These are phyloP conservation scores for Diplodia mutila DNA, from an alignment of 2,329 filamentous ascomycete species.

Conservation along the genomic window DNA sequence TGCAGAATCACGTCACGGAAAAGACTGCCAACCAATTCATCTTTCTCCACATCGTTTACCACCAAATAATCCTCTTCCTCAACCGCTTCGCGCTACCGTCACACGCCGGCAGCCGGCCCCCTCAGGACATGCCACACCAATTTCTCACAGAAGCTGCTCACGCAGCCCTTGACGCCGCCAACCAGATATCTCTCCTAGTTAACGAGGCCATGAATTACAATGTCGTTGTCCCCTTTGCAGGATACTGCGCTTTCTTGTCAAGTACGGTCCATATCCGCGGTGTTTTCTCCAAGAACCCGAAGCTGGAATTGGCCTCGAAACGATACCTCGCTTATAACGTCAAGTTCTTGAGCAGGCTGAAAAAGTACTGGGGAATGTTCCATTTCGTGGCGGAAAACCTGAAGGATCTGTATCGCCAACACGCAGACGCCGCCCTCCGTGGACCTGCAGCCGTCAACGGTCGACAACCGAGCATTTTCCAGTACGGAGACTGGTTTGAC, in stretches of 20 bases:
- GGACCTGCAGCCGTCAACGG: slow-evolving; percentile 54
- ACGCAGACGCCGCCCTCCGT: slow-evolving; percentile 76
- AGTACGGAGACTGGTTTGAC: slow-evolving; percentile 98
- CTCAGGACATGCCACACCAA: slow-evolving; percentile 72
- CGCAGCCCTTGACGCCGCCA: slow-evolving; percentile 80
- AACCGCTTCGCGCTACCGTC: slow-evolving; percentile 81
- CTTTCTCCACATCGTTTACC: slow-evolving; percentile 85
- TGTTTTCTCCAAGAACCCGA: slow-evolving; percentile 81
- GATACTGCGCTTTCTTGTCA: slow-evolving; percentile 91
- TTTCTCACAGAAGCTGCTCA: slow-evolving; percentile 77
- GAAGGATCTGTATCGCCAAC: slow-evolving; percentile 82
- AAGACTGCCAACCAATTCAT: slow-evolving; percentile 89
- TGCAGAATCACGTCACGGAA: slow-evolving; percentile 81
- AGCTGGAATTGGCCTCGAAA: slow-evolving; percentile 77
- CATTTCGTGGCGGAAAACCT: slow-evolving; percentile 94
- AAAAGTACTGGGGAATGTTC: slow-evolving; percentile 98
- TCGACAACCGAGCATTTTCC: slow-evolving; percentile 64
- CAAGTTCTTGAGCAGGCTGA: slow-evolving; percentile 90
- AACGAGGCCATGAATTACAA: slow-evolving; percentile 78
- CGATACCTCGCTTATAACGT: slow-evolving; percentile 85
- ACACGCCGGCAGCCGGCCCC: slow-evolving; percentile 65
- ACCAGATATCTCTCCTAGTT: slow-evolving; percentile 81
- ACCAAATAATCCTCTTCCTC: slow-evolving; percentile 89
- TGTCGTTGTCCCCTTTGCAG: slow-evolving; percentile 87
- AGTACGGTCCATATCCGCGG: slow-evolving; percentile 94